Percentiles rank a stretch among this genome's conserved stretches.
These are phyloP conservation scores for Scenedesmus sp. DNA, from an alignment of 163 green algal species.

Conservation along the genomic window DNA sequence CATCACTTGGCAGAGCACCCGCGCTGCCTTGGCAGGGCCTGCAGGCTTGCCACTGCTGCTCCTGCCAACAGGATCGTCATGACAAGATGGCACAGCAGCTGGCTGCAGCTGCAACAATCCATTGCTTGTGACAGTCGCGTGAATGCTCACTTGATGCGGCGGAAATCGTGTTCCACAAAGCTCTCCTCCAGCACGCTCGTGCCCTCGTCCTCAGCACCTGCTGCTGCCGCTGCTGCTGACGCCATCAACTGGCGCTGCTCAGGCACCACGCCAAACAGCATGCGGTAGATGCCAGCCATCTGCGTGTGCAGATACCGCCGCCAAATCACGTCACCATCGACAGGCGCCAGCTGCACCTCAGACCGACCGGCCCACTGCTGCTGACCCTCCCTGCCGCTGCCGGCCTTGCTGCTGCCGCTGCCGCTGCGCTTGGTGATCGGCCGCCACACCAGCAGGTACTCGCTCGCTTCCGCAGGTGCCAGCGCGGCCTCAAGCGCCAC, in stretches of 20 bases:
- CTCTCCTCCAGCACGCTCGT: not conserved
- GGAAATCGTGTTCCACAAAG: slow-evolving; percentile 48
- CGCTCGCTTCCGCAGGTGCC: slow-evolving; percentile 5
- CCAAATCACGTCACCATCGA: slow-evolving; percentile 33
- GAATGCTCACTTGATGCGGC: slow-evolving; percentile 34
- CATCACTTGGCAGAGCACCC: no score
- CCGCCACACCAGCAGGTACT: slow-evolving; percentile 53
- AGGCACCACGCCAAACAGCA: slow-evolving; percentile 35
- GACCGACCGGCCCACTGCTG: not conserved
- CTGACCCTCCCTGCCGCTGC: not conserved
- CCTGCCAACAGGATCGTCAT: no score
- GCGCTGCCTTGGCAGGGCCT: no score
- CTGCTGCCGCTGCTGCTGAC: not conserved
- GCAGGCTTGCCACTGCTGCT: no score
- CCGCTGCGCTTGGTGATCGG: slow-evolving; percentile 2
- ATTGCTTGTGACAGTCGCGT: not conserved
- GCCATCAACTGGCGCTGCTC: not conserved
- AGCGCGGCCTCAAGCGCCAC: slow-evolving; percentile 41
- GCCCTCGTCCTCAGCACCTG: not conserved
- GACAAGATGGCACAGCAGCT: not conserved
- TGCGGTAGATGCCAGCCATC: slow-evolving; percentile 57
- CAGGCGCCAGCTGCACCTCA: slow-evolving; percentile 4
- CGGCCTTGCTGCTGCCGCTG: not conserved
- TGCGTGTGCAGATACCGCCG: slow-evolving; percentile 49
- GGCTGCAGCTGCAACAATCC: not conserved